Conservation (phyloP, 192 early-diverging fungal species). For the Polychytrium aggregatum region DNA sequence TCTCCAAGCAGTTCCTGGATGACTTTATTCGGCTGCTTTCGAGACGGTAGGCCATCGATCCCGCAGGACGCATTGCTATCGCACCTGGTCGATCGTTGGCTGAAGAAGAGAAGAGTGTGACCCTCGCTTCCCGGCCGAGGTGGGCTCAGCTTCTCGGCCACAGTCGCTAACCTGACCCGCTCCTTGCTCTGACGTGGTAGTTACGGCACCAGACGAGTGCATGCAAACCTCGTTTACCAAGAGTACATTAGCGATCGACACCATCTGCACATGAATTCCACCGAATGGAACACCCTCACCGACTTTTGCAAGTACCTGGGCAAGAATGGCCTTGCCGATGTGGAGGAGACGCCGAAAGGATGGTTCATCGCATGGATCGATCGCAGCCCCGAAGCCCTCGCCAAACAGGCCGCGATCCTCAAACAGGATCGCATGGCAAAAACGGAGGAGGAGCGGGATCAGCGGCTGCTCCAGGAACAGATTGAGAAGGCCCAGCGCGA, state of each 20-base stretch:
- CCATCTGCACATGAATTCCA: slow-evolving; percentile 96
- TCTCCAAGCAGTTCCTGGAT: slow-evolving; percentile 69
- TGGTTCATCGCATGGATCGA: slow-evolving; percentile 91
- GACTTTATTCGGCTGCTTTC: slow-evolving; percentile 80
- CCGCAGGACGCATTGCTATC: slow-evolving; percentile 7
- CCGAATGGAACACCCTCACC: slow-evolving; percentile 78
- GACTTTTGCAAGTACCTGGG: slow-evolving; percentile 85
- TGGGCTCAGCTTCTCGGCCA: too few relatives aligned
- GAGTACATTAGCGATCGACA: slow-evolving; percentile 85
- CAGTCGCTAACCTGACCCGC: slow-evolving; percentile 5
- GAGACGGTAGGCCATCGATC: slow-evolving; percentile 30
- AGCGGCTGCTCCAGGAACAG: slow-evolving; percentile 66
- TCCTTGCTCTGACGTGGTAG: slow-evolving; percentile 8
- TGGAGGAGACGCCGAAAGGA: slow-evolving; percentile 85
- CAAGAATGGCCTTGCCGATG: slow-evolving; percentile 63
- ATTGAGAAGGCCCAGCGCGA: slow-evolving; percentile 78
- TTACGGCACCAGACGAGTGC: slow-evolving; percentile 69
- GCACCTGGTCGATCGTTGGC: neutral
- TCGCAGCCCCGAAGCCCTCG: slow-evolving; percentile 75
- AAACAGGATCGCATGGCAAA: slow-evolving; percentile 72
- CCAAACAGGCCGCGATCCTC: slow-evolving; percentile 60
- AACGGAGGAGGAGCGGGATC: slow-evolving; percentile 80
- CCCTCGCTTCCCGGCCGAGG: too few relatives aligned
- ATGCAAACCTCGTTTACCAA: slow-evolving; percentile 94
- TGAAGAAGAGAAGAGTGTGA: too few relatives aligned